Evolutionary conservation across 441 rosid genomes (phyloP).

Genomic region (Syzygium malaccense): DNA sequence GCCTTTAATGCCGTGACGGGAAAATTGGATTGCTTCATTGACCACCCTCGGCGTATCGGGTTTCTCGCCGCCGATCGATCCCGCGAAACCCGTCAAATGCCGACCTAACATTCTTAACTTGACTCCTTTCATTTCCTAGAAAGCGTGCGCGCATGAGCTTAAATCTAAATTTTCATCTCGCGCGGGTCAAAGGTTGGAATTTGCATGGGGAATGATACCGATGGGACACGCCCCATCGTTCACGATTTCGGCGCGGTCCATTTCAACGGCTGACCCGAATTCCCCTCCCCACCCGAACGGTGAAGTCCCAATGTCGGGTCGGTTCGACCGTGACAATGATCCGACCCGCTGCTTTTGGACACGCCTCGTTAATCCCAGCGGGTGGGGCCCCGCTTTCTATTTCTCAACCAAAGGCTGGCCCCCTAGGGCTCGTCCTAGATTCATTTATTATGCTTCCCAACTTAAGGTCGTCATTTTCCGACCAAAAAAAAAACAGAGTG

Average conservation of each 20-base stretch:
- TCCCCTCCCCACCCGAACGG: neutral
- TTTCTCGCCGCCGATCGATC: rapidly evolving
- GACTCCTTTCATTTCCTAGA: rapidly evolving
- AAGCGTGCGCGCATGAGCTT: neutral
- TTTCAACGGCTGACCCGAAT: neutral
- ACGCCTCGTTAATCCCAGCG: neutral
- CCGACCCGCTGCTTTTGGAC: neutral
- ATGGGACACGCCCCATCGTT: neutral
- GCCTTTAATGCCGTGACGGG: rapidly evolving
- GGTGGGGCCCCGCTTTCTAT: neutral
- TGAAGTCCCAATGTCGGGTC: too few relatives aligned
- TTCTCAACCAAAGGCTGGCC: neutral
- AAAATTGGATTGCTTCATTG: neutral
- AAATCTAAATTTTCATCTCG: neutral
- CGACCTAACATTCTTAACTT: neutral
- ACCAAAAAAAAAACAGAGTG: too few relatives aligned
- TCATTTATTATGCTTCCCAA: neutral
- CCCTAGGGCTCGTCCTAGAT: neutral
- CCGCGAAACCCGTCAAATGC: neutral
- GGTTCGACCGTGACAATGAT: neutral
- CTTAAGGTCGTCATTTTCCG: neutral
- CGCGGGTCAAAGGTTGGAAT: neutral
- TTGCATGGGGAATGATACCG: neutral
- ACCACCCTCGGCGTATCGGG: rapidly evolving
- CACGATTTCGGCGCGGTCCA: neutral